These are phyloP conservation scores for Grigorovia yakushimaensis DNA, from an alignment of 805 yeast species.

Conservation along the genomic window DNA sequence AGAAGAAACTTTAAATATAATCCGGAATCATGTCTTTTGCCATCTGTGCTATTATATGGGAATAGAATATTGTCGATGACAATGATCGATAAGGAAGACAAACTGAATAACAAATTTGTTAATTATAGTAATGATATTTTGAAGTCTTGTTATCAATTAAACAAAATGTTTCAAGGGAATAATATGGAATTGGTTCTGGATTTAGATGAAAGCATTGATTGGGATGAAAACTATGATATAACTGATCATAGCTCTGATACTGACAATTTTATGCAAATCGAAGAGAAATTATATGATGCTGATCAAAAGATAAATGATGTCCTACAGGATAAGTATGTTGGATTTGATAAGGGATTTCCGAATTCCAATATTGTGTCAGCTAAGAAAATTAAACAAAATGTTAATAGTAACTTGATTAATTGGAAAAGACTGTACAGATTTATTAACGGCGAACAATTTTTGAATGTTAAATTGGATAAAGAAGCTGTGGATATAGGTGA, in stretches of 20 bases:
- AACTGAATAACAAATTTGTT: slow-evolving; percentile 24
- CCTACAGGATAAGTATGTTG: slow-evolving; percentile 12
- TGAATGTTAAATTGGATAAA: slow-evolving; percentile 1
- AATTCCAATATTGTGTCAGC: slow-evolving; percentile 1
- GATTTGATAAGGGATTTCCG: slow-evolving; percentile 6
- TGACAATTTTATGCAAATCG: slow-evolving; percentile 5
- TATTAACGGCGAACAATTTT: slow-evolving; percentile 4
- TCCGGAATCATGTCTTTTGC: slow-evolving; percentile 43
- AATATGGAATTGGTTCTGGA: not conserved
- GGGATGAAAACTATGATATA: not conserved
- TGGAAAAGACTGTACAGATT: slow-evolving; percentile 4
- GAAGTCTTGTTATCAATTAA: slow-evolving; percentile 40
- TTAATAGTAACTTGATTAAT: not conserved
- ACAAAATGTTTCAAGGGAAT: slow-evolving; percentile 28
- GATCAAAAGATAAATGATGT: slow-evolving; percentile 16
- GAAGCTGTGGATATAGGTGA: slow-evolving; percentile 8
- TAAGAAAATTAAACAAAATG: not conserved
- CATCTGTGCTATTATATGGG: slow-evolving; percentile 44
- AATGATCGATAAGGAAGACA: not conserved
- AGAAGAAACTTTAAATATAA: slow-evolving; percentile 29
- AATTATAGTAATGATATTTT: slow-evolving; percentile 36
- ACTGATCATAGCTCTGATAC: slow-evolving; percentile 8
- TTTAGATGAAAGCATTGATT: not conserved
- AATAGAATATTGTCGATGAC: slow-evolving; percentile 1
- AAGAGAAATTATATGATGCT: slow-evolving; percentile 7